Conservation (phyloP, 2,329 filamentous ascomycete species). For the Cladophialophora carrionii region DNA sequence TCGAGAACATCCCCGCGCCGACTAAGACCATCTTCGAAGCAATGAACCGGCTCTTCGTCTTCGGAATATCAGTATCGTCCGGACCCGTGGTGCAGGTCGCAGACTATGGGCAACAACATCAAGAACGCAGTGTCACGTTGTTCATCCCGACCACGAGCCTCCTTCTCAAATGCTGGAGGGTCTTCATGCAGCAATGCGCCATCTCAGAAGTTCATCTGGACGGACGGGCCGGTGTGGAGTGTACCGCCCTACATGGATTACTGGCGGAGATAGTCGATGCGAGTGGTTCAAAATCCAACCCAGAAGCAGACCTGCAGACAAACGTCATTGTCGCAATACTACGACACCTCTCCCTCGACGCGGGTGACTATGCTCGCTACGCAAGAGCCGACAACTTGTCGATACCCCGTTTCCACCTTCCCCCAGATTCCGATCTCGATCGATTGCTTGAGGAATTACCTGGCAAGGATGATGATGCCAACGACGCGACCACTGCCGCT, state of each 20-base stretch:
- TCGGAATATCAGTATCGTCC: slow-evolving; percentile 4
- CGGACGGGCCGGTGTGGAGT: slow-evolving; percentile 1
- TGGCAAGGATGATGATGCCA: not conserved
- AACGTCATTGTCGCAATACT: slow-evolving; percentile 26
- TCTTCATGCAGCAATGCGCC: slow-evolving; percentile 29
- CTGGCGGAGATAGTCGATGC: slow-evolving; percentile 9
- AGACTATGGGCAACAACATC: not conserved
- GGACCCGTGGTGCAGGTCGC: too few relatives aligned
- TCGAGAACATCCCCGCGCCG: slow-evolving; percentile 34
- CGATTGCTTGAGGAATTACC: not conserved
- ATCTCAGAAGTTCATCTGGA: slow-evolving; percentile 24
- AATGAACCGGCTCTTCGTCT: slow-evolving; percentile 26
- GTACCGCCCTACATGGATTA: not conserved
- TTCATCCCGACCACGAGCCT: slow-evolving; percentile 26
- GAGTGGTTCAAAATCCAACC: not conserved
- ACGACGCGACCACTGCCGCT: not conserved
- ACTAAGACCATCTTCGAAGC: slow-evolving; percentile 19
- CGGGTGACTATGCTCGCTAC: not conserved
- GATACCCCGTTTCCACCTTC: not conserved
- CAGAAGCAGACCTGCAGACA: slow-evolving; percentile 2
- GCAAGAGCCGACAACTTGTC: not conserved
- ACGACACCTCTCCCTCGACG: slow-evolving; percentile 10
- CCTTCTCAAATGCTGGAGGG: slow-evolving; percentile 34
- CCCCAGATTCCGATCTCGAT: not conserved
- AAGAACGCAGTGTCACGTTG: not conserved